Evolutionary conservation across 2,329 filamentous ascomycete genomes (phyloP).

Genomic region (Alternaria sp.): DNA sequence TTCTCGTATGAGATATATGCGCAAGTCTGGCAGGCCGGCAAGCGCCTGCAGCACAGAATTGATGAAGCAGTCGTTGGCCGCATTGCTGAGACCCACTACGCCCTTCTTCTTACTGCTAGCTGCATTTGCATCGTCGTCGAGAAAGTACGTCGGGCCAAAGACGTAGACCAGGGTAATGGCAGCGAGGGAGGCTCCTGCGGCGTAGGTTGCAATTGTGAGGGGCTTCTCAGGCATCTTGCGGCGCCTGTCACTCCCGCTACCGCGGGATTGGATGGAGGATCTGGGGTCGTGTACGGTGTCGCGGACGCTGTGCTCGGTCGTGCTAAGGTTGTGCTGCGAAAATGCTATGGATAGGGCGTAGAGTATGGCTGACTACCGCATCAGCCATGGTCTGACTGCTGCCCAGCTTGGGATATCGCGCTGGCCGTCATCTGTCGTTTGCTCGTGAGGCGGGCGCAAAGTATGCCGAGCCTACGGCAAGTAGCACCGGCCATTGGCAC

Average conservation of each 20-base stretch:
- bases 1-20: slow-evolving; percentile 91
- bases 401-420: slow-evolving; percentile 25
- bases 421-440: slow-evolving; percentile 40
- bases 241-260: slow-evolving; percentile 31
- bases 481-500: slow-evolving; percentile 29
- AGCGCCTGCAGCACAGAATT: slow-evolving; percentile 95
- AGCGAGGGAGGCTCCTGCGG: slow-evolving; percentile 92
- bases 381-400: slow-evolving; percentile 42
- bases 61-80: slow-evolving; percentile 84
- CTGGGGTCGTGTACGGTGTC: slow-evolving; percentile 27
- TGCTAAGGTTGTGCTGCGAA: slow-evolving; percentile 8
- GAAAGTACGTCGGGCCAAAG: slow-evolving; percentile 95
- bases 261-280: slow-evolving; percentile 32
- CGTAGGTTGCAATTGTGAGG: slow-evolving; percentile 87
- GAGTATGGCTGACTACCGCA: slow-evolving; percentile 9
- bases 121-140: slow-evolving; percentile 83
- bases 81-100: slow-evolving; percentile 85
- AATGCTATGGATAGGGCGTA: slow-evolving; percentile 2
- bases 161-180: slow-evolving; percentile 96
- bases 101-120: slow-evolving; percentile 73
- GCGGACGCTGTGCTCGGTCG: slow-evolving; percentile 22
- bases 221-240: slow-evolving; percentile 79
- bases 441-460: slow-evolving; percentile 31
- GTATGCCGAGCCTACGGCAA: slow-evolving; percentile 30
- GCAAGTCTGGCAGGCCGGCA: slow-evolving; percentile 86